A percentile compares a stretch with the other conserved stretches of the same genome.
These are phyloP conservation scores for Fusarium chlamydosporum DNA, from an alignment of 2,329 filamentous ascomycete species.

Conservation along the genomic window DNA sequence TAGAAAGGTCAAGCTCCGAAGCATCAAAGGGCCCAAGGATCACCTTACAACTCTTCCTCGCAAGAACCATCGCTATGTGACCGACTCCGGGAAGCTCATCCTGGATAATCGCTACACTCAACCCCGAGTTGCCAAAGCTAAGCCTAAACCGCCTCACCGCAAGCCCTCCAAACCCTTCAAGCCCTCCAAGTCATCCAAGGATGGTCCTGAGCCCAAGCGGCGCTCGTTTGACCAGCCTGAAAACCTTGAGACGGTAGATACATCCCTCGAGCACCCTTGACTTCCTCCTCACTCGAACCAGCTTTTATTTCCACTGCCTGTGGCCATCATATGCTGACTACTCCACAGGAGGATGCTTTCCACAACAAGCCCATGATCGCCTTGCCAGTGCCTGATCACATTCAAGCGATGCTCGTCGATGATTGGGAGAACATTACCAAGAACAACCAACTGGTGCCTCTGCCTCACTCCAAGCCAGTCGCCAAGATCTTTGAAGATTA, in stretches of 20 bases:
- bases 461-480: slow-evolving; percentile 84
- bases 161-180: slow-evolving; percentile 7
- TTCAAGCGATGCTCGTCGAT: slow-evolving; percentile 94
- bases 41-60: slow-evolving; percentile 25
- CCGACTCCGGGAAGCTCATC: slow-evolving; percentile 17
- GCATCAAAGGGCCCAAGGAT: slow-evolving; percentile 27
- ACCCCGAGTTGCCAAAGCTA: slow-evolving; percentile 17
- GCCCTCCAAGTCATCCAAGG: slow-evolving; percentile 12
- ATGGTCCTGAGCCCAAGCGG: slow-evolving; percentile 31
- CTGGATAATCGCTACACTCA: slow-evolving; percentile 28
- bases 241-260: slow-evolving; percentile 37
- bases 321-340: slow-evolving; percentile 38
- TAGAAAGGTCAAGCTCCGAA: slow-evolving; percentile 25
- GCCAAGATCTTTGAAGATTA: slow-evolving; percentile 86
- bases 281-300: neutral
- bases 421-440: slow-evolving; percentile 99
- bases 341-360: slow-evolving; percentile 85
- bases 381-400: slow-evolving; percentile 85
- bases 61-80: slow-evolving; percentile 33
- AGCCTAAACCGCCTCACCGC: slow-evolving; percentile 28
- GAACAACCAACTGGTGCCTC: slow-evolving; percentile 87
- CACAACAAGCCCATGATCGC: slow-evolving; percentile 87
- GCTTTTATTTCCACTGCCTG: neutral
- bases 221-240: slow-evolving; percentile 11
- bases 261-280: slow-evolving; percentile 7